Conservation (phyloP, 345 rosid genomes). For the Syzygium grande region DNA sequence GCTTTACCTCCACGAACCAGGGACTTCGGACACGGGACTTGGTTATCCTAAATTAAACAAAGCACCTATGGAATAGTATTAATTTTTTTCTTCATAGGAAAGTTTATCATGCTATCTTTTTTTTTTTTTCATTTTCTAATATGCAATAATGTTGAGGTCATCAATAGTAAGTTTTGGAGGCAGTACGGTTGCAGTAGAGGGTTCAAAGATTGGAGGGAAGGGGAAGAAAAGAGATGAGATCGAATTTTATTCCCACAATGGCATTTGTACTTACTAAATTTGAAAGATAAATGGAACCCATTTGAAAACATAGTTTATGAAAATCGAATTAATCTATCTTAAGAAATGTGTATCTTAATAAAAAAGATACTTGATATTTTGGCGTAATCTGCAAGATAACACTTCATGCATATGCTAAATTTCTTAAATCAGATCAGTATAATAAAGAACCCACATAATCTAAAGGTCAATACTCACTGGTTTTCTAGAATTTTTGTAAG, state of each 20-base stretch:
- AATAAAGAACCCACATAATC: background rate
- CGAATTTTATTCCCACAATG: background rate
- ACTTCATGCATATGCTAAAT: background rate
- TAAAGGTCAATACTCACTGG: background rate
- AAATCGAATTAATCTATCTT: background rate
- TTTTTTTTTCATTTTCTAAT: background rate
- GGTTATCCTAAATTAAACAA: background rate
- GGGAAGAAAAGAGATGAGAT: background rate
- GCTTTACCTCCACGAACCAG: background rate
- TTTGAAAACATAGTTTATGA: background rate
- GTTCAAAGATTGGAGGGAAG: background rate
- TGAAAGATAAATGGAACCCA: background rate
- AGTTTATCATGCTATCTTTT: background rate
- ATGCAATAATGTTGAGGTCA: background rate
- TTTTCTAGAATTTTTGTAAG: background rate
- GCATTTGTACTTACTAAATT: background rate
- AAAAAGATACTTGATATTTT: background rate
- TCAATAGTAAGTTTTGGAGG: background rate
- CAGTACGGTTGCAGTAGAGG: background rate
- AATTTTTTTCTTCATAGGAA: background rate
- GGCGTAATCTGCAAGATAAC: background rate
- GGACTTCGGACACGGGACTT: background rate
- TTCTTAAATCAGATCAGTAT: background rate
- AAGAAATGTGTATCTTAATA: background rate
- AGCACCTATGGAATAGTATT: accelerated